Conservation (phyloP, 1,284 basidiomycete species). For the Sanghuangporus sanghuang region DNA sequence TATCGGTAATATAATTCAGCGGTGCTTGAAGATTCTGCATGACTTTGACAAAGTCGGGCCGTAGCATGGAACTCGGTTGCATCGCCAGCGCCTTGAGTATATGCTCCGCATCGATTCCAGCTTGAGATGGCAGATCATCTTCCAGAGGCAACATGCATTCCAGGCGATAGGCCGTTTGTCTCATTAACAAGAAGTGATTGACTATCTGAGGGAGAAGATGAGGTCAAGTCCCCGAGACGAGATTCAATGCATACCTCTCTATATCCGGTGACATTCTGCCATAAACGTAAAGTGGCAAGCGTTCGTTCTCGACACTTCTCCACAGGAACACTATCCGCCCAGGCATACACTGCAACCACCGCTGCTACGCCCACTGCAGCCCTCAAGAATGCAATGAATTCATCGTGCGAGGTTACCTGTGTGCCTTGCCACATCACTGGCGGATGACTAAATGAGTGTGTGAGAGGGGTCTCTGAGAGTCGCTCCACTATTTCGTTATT, state of each 20-base stretch:
- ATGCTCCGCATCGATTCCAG: slow-evolving; percentile 61
- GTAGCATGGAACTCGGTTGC: slow-evolving; percentile 56
- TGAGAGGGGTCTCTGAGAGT: slow-evolving; percentile 38
- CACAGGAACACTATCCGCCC: slow-evolving; percentile 71
- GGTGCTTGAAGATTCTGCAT: slow-evolving; percentile 49
- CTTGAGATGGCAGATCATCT: slow-evolving; percentile 52
- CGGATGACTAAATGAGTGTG: slow-evolving; percentile 30
- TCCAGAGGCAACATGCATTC: slow-evolving; percentile 52
- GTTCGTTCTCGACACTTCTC: slow-evolving; percentile 56
- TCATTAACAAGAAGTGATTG: slow-evolving; percentile 57
- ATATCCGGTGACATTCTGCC: slow-evolving; percentile 65
- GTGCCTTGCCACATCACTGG: slow-evolving; percentile 26
- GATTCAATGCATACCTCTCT: slow-evolving; percentile 37
- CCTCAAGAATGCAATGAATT: slow-evolving; percentile 58
- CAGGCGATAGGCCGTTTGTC: slow-evolving; percentile 58
- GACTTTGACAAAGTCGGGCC: slow-evolving; percentile 48
- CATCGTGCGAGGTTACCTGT: slow-evolving; percentile 39
- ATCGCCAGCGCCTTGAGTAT: slow-evolving; percentile 56
- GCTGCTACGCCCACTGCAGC: slow-evolving; percentile 61
- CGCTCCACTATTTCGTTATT: slow-evolving; percentile 45
- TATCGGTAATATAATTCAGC: slow-evolving; percentile 54
- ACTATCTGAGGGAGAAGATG: slow-evolving; percentile 44
- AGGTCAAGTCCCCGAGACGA: background rate
- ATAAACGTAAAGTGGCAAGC: slow-evolving; percentile 56
- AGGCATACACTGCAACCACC: slow-evolving; percentile 71